Percentiles rank a stretch among this genome's conserved stretches.
Evolutionary conservation across 768 basidiomycete genomes (phyloP).

Genomic region (Termitomyces sp.): DNA sequence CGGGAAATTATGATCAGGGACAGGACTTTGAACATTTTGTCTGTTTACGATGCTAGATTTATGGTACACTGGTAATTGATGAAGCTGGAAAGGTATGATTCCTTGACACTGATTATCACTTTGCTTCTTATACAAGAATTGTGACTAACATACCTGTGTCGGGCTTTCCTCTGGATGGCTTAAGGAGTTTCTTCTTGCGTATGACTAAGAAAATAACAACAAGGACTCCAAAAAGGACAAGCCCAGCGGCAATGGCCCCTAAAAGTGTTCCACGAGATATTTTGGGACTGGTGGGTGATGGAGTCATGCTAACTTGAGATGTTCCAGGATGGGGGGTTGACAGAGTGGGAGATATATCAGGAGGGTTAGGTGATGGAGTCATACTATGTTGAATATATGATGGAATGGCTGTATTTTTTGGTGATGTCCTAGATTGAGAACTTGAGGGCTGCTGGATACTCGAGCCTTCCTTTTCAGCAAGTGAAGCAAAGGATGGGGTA

Average conservation of each 20-base stretch:
- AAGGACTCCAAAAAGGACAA: no score
- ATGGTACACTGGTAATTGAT: not conserved
- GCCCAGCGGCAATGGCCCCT: not conserved
- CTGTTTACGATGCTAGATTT: not conserved
- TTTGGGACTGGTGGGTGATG: no score
- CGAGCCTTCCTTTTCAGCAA: no score
- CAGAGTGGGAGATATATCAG: no score
- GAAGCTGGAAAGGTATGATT: not conserved
- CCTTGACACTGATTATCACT: not conserved
- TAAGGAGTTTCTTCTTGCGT: no score
- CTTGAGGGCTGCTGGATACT: not conserved
- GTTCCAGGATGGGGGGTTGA: not conserved
- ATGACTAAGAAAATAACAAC: not conserved
- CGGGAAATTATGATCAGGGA: not conserved
- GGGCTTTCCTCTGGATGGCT: no score
- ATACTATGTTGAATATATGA: no score
- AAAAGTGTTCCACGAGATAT: not conserved
- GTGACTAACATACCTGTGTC: not conserved
- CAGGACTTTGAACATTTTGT: not conserved
- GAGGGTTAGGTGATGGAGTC: no score
- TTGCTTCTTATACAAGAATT: no score
- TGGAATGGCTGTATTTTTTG: not conserved
- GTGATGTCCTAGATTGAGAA: not conserved
- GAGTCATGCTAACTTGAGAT: no score
- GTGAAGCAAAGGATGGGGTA: not conserved